Base-by-base conservation (phyloP, 2,329 filamentous ascomycete genomes). In the Xylaria sp. region DNA sequence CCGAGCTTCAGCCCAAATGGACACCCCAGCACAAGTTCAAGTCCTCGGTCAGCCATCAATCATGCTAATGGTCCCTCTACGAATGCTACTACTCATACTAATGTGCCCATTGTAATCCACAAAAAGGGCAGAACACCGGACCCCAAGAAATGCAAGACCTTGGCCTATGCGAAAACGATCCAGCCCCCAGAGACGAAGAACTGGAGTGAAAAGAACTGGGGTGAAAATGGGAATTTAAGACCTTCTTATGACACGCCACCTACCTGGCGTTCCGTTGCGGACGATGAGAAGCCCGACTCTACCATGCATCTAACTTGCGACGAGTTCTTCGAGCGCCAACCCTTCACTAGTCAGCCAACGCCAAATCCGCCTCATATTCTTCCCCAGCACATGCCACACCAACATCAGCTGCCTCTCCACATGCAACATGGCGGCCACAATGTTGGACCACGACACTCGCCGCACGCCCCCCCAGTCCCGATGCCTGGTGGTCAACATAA, bases 211-310 rank as follows among this genome's bases (percentile, higher is more conserved):
- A 97, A 96, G 73, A 89, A 92, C 71, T 94, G 91, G 84, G 85
- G 89, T 42, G 87, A 90, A 66, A 97, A 96, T 76, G 91, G 90
- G 55, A 94, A 93, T n/a, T 88, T 98, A 62, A 91, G 92, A 44
- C 91, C 92, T 32, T 90, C 95, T 3, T 98, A 91, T 80, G 91
- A 93, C 74, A 98, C 96, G 1, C 84, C 86, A 12, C 94, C 94
- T 0, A 94, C 91, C 0, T 99, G 96, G 95, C 90, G 92, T 69
- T 88, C 90, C 68, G 82, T 90, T 27, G 83, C 88, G 58, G 89
- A 90, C 23, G 91, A 93, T 51, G 92, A 97, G 72, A 93, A 92
- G 75, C 77, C 83, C 0, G 87, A 90, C 42, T 89, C 88, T 1
- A 88, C 86, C 1, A 90, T 90, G 85, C 84, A 82, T 70, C 75